A percentile compares a stretch with the other conserved stretches of the same genome.
These are phyloP conservation scores for Udeniomyces megalosporus DNA, from an alignment of 768 basidiomycete species.

Conservation along the genomic window DNA sequence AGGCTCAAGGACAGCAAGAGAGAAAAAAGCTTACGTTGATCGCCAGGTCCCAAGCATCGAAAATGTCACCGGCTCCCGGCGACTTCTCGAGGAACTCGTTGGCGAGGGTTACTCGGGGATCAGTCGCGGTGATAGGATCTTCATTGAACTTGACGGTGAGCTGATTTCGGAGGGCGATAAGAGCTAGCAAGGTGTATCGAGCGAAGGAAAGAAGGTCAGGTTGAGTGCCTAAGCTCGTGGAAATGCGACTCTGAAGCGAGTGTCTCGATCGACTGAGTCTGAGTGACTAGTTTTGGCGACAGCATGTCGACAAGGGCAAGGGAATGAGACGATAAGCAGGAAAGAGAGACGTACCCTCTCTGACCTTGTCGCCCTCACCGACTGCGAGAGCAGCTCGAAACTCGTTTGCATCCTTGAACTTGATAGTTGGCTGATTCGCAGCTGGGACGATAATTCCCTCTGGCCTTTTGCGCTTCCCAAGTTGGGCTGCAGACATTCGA, in stretches of 20 bases:
- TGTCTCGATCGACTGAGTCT: neutral
- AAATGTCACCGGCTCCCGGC: constrained; percentile 45
- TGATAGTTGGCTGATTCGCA: neutral
- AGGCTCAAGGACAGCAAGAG: constrained; percentile 6
- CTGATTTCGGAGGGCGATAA: constrained; percentile 48
- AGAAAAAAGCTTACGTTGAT: constrained; percentile 34
- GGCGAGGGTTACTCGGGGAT: constrained; percentile 30
- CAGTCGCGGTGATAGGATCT: constrained; percentile 34
- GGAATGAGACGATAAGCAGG: neutral
- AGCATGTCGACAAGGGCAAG: neutral
- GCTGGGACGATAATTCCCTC: neutral
- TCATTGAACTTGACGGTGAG: constrained; percentile 41
- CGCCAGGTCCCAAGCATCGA: constrained; percentile 44
- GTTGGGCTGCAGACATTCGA: neutral
- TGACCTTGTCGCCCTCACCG: constrained; percentile 2
- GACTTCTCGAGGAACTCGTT: constrained; percentile 47
- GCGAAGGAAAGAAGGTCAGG: neutral
- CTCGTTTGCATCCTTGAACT: constrained; percentile 2
- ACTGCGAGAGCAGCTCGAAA: constrained; percentile 9
- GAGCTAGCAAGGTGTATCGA: constrained; percentile 23
- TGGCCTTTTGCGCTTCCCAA: neutral
- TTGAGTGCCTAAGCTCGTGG: neutral
- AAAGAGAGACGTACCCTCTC: constrained; percentile 5
- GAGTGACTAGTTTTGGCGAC: neutral
- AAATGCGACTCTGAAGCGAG: neutral